phyloP scores from a whole-genome alignment of 371 early-diverging fungal species.

The Cokeromyces recurvatus region DNA sequence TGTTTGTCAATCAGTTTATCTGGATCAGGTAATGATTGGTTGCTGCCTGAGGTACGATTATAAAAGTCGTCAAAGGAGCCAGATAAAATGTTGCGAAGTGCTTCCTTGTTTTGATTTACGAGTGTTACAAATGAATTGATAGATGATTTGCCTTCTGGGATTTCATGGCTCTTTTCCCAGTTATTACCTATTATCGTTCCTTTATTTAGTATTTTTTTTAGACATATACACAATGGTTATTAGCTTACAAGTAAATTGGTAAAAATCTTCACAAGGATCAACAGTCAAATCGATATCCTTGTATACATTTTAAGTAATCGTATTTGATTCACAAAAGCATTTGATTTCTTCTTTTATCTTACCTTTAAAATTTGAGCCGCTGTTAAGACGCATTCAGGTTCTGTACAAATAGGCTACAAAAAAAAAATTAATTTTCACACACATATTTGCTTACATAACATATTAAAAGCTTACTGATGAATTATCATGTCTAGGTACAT shows the following conservation, averaged over 20 bases:
- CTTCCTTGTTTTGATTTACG: conserved; percentile 53
- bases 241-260: conserved; percentile 50
- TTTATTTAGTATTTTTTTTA: conserved; percentile 3
- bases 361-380: conserved; percentile 51
- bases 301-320: too few species aligned
- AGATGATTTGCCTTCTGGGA: conserved; percentile 48
- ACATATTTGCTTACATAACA: too few species aligned
- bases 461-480: neutral
- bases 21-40: conserved; percentile 24
- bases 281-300: conserved; percentile 39
- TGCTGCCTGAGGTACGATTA: conserved; percentile 9
- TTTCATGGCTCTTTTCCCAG: conserved; percentile 40
- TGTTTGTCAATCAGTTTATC: conserved; percentile 35
- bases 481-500: too few species aligned
- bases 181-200: conserved; percentile 45
- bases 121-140: conserved; percentile 29
- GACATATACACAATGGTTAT: neutral
- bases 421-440: too few species aligned
- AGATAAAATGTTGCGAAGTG: conserved; percentile 46
- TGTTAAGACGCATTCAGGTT: conserved; percentile 55
- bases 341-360: too few species aligned
- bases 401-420: conserved; percentile 46
- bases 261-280: conserved; percentile 49
- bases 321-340: too few species aligned
- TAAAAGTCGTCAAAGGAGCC: conserved; percentile 36